Percentiles rank a stretch among this genome's conserved stretches.
Conservation (phyloP, 1,284 basidiomycete genomes). For the Hortiboletus rubellus region DNA sequence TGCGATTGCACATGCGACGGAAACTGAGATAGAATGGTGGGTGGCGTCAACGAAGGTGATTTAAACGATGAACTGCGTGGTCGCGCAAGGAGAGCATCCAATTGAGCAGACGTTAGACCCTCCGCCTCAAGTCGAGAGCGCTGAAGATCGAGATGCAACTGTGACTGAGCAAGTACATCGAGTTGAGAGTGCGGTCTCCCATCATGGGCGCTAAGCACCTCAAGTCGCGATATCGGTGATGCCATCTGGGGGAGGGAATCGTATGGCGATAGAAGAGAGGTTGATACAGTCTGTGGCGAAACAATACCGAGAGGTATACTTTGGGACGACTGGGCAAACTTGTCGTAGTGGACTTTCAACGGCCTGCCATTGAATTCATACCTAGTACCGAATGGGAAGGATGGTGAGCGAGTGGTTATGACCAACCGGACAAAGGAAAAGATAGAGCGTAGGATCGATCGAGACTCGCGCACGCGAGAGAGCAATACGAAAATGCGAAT, state of each 20-base stretch:
- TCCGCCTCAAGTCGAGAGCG: conserved; percentile 32
- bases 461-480: not conserved
- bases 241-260: conserved; percentile 29
- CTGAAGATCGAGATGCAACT: conserved; percentile 27
- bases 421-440: not conserved
- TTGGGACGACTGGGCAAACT: conserved; percentile 53
- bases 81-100: conserved; percentile 31
- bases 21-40: conserved; percentile 21
- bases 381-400: conserved; percentile 38
- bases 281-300: conserved; percentile 18
- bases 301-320: conserved; percentile 28
- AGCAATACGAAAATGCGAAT: not conserved
- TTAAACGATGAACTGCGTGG: conserved; percentile 27
- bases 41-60: conserved; percentile 24
- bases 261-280: conserved; percentile 25
- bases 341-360: conserved; percentile 87
- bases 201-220: conserved; percentile 30
- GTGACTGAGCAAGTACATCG: conserved; percentile 24
- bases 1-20: conserved; percentile 23
- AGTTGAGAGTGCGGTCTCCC: conserved; percentile 21
- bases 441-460: not conserved
- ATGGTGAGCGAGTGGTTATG: conserved; percentile 13
- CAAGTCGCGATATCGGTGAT: conserved; percentile 28
- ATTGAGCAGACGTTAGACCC: conserved; percentile 24
- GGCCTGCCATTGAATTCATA: conserved; percentile 85